Conservation (phyloP, 768 basidiomycete genomes). For the Agrocybe pediades region DNA sequence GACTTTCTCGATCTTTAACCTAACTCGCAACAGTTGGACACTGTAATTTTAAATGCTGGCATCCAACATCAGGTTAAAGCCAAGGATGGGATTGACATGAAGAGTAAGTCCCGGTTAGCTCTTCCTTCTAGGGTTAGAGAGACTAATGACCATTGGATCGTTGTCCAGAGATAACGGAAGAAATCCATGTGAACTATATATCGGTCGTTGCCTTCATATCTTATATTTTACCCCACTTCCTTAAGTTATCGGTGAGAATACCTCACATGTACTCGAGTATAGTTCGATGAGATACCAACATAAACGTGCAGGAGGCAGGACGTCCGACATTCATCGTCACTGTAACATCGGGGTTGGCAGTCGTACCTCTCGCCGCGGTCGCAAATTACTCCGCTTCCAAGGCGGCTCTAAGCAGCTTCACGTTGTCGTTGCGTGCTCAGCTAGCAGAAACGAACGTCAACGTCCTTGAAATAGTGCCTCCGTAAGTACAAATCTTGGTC, state of each 20-base stretch:
- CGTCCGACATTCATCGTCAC: constrained; percentile 50
- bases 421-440: constrained; percentile 46
- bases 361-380: constrained; percentile 42
- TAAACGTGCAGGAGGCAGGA: constrained; percentile 39
- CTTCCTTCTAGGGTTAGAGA: neutral
- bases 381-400: constrained; percentile 59
- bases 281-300: neutral
- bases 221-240: constrained; percentile 54
- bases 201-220: constrained; percentile 50
- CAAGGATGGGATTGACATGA: constrained; percentile 39
- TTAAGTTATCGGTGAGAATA: constrained; percentile 48
- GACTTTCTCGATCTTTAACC: neutral
- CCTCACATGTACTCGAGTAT: too few species aligned
- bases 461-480: constrained; percentile 59
- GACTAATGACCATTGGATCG: neutral
- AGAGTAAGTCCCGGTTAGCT: constrained; percentile 22
- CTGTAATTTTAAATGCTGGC: constrained; percentile 54
- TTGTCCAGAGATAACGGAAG: constrained; percentile 42
- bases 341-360: constrained; percentile 54
- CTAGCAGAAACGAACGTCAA: constrained; percentile 50
- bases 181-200: constrained; percentile 57
- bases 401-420: constrained; percentile 56
- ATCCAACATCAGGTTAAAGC: constrained; percentile 54
- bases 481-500: constrained; percentile 36
- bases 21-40: constrained; percentile 47